Conservation (phyloP, 2,329 filamentous ascomycete genomes). For the Calonectria henricotiae region DNA sequence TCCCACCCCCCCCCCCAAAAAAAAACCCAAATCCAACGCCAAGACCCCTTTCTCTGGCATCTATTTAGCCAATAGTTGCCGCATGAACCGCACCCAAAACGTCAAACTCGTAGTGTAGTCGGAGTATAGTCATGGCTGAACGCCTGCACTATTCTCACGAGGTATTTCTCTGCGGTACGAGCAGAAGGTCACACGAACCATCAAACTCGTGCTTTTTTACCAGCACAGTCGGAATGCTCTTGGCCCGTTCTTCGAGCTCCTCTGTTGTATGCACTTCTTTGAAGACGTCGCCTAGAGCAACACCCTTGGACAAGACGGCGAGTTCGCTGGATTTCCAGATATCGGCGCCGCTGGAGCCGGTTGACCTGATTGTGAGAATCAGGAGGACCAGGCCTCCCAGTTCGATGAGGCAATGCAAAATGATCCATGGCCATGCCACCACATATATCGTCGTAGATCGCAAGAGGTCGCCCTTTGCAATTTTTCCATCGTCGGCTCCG, state of each 20-base stretch:
- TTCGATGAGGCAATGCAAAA: constrained; percentile 32
- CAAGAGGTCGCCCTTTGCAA: constrained; percentile 13
- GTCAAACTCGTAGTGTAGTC: background rate
- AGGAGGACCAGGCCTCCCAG: constrained; percentile 29
- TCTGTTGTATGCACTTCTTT: constrained; percentile 21
- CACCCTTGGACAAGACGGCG: constrained; percentile 36
- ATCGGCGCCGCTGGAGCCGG: background rate
- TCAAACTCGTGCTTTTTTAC: background rate
- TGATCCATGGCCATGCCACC: constrained; percentile 39
- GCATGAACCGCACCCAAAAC: background rate
- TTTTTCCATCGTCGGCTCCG: constrained; percentile 20
- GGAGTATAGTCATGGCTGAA: background rate
- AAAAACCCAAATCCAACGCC: no score
- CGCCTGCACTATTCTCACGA: background rate
- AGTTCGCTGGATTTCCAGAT: constrained; percentile 42
- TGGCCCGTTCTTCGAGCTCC: constrained; percentile 29
- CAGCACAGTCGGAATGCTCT: constrained; percentile 18
- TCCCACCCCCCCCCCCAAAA: no score
- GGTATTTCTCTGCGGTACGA: constrained; percentile 15
- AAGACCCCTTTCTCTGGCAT: no score
- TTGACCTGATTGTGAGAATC: constrained; percentile 22
- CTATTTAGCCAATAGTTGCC: no score
- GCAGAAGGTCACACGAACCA: constrained; percentile 2
- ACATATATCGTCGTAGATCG: constrained; percentile 32
- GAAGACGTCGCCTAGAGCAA: constrained; percentile 10